Evolutionary conservation across 805 yeast species (phyloP).

Genomic region (Wickerhamomyces mucosus): DNA sequence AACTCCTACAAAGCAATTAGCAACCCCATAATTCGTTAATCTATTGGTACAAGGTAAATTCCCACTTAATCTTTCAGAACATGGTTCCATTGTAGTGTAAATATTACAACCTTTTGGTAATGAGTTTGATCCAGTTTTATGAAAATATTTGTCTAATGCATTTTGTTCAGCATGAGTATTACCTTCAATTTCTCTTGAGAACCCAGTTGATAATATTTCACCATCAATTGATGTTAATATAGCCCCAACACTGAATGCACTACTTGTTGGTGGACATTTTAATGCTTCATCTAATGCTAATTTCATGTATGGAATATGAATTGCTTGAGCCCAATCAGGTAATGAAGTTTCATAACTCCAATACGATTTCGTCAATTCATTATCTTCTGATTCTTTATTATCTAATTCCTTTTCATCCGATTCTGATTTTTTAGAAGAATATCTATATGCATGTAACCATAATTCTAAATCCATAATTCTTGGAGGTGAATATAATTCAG

Average conservation of each 20-base stretch:
- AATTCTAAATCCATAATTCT: constrained; percentile 8
- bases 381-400: not conserved
- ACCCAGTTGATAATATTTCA: constrained; percentile 67
- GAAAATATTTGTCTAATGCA: constrained; percentile 69
- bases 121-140: constrained; percentile 20
- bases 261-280: constrained; percentile 70
- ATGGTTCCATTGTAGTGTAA: constrained; percentile 97
- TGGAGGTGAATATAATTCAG: constrained; percentile 9
- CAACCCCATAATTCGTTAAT: constrained; percentile 47
- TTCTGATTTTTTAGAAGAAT: constrained; percentile 7
- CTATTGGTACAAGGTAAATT: constrained; percentile 83
- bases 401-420: not conserved
- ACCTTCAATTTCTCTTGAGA: constrained; percentile 84
- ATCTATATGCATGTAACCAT: constrained; percentile 18
- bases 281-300: constrained; percentile 70
- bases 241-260: constrained; percentile 95
- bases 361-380: not conserved
- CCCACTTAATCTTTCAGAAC: constrained; percentile 82
- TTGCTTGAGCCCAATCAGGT: constrained; percentile 39
- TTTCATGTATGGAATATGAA: constrained; percentile 56
- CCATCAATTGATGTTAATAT: constrained; percentile 53
- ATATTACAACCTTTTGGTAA: constrained; percentile 73
- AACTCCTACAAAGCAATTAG: constrained; percentile 84
- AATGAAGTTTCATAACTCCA: constrained; percentile 19
- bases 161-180: constrained; percentile 98